Conservation (phyloP, 352 stramenopile genomes). For the Elongisporangium anandrum region DNA sequence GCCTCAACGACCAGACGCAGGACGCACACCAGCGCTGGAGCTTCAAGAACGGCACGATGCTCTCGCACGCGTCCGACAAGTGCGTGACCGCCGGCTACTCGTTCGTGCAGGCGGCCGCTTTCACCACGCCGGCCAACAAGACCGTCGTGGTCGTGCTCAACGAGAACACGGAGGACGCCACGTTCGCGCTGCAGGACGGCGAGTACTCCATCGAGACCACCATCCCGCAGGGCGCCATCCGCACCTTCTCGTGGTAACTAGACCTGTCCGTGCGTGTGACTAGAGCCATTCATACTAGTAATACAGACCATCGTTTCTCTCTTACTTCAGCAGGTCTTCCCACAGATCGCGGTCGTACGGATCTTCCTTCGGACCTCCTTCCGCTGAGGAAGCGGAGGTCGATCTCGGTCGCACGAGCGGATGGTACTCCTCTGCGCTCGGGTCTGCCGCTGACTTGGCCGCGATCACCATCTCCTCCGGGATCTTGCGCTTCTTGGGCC, state of each 20-base stretch:
- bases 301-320: conserved; percentile 2
- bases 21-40: conserved; percentile 49
- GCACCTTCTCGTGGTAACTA: conserved; percentile 62
- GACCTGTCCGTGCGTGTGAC: background rate
- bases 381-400: background rate
- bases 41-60: conserved; percentile 58
- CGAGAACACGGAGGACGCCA: conserved; percentile 71
- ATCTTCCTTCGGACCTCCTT: conserved; percentile 17
- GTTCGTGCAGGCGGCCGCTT: conserved; percentile 64
- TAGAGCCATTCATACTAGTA: conserved; percentile 2
- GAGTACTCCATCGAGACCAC: conserved; percentile 41
- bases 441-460: conserved; percentile 17
- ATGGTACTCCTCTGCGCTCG: conserved; percentile 32
- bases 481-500: conserved; percentile 71
- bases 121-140: conserved; percentile 66
- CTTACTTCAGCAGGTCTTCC: conserved; percentile 51
- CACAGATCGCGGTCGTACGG: conserved; percentile 67
- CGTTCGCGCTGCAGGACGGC: conserved; percentile 56
- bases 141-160: conserved; percentile 83
- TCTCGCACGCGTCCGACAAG: conserved; percentile 43
- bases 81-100: conserved; percentile 79
- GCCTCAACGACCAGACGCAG: conserved; percentile 24
- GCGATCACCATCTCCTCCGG: conserved; percentile 66
- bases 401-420: conserved; percentile 15
- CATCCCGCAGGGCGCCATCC: conserved; percentile 56